Base-by-base conservation (phyloP, 805 yeast species). In the Huiozyma sinensis region DNA sequence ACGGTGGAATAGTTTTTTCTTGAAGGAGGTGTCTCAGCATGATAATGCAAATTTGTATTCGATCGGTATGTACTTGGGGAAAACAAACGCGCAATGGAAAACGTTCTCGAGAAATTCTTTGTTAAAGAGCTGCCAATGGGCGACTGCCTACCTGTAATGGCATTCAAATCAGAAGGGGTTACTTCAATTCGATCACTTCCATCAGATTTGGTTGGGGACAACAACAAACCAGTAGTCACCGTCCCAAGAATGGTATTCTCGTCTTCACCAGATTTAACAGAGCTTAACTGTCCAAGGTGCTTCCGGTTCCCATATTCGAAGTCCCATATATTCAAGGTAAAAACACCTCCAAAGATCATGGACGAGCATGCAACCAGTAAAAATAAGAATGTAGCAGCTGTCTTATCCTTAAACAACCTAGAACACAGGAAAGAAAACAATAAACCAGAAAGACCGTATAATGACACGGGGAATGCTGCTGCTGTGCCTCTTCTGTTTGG, bases 401-500 rank as follows among this genome's bases (percentile, higher is more conserved):
- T 72, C 49, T 81, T 61, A 31, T 70, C 75, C 6, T 63, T 58
- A 50, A 75, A 83, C 41, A 72, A 68, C 6, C 62, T 52, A 0
- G 83, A 76, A 10, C 84, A 73, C 3, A 81, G 52, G 2, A 72
- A 58, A 2, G 86, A 76, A 54, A 79, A 81, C 13, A 81, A 50
- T 36, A 83, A 68, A 3, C 90, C 88, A 6, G 87, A 75, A 36
- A 83, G 61, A 0, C 90, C 94, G 59, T 76, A 83, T 1, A 79
- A 68, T 10, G 84, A 73, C 4, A 80, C 82, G 1, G 86, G 85
- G 37, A 75, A 65, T 0, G 85, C 79, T 13, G 79, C 80, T 2
- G 87, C 87, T 6, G 77, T 68, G 24, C 87, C 92, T 55, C 82
- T 69, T 54, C 79, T 77, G 29, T 73, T 64, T 0, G 90, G 90